Percentiles rank a stretch among this genome's conserved stretches.
phyloP scores from a whole-genome alignment of 2,329 filamentous ascomycete genomes.

The Aspergillus tanneri region DNA sequence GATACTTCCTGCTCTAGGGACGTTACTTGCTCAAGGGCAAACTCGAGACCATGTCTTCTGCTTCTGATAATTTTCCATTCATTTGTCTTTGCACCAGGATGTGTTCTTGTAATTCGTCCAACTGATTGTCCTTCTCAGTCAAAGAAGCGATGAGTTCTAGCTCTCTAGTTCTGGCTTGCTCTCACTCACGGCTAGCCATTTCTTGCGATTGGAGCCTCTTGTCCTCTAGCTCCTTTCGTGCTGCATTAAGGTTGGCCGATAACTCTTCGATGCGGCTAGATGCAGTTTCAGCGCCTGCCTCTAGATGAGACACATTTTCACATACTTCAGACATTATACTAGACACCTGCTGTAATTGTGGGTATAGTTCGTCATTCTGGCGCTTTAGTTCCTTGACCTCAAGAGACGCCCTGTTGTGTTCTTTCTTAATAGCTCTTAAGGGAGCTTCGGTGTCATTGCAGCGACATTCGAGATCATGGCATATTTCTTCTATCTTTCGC shows the following conservation, averaged over 20 bases:
- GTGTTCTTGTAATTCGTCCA: conserved; percentile 44
- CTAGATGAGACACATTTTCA: conserved; percentile 40
- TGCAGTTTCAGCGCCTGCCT: conserved; percentile 38
- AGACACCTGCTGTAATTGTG: conserved; percentile 36
- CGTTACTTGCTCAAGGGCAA: conserved; percentile 21
- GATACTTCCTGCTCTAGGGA: conserved; percentile 29
- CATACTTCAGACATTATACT: conserved; percentile 41
- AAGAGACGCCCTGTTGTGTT: conserved; percentile 34
- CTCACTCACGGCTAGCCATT: conserved; percentile 24
- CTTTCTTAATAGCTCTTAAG: conserved; percentile 42
- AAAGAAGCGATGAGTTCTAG: conserved; percentile 44
- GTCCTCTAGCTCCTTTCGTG: conserved; percentile 40
- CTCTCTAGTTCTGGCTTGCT: conserved; percentile 39
- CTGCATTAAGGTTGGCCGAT: conserved; percentile 29
- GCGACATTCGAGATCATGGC: conserved; percentile 56
- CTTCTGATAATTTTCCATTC: conserved; percentile 21
- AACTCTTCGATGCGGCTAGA: conserved; percentile 42
- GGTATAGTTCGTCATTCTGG: conserved; percentile 39
- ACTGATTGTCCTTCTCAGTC: conserved; percentile 46
- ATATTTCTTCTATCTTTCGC: conserved; percentile 53
- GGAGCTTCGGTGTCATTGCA: conserved; percentile 58
- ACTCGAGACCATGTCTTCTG: conserved; percentile 25
- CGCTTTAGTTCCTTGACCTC: conserved; percentile 38
- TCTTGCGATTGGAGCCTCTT: conserved; percentile 36
- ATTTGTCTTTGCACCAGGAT: conserved; percentile 26